These are phyloP conservation scores for Aaosphaeria arxii DNA, from an alignment of 2,329 filamentous ascomycete genomes.

Conservation along the genomic window DNA sequence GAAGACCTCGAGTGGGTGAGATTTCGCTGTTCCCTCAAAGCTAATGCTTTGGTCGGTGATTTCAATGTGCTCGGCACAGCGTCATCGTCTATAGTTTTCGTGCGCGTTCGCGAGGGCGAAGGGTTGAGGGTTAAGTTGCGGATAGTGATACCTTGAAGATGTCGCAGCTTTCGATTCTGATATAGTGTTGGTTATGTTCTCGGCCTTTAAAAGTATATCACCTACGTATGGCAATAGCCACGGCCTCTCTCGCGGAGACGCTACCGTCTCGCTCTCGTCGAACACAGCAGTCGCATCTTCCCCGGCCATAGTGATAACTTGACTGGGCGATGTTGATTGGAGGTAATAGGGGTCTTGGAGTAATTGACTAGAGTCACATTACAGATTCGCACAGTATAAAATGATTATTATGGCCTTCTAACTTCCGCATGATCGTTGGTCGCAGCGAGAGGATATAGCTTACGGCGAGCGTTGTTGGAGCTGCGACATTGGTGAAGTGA, in stretches of 20 bases:
- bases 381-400: no score
- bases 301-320: no score
- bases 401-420: no score
- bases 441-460: no score
- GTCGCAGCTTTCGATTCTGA: slow-evolving; percentile 82
- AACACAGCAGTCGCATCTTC: no score
- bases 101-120: slow-evolving; percentile 49
- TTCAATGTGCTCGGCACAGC: slow-evolving; percentile 65
- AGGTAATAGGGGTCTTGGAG: no score
- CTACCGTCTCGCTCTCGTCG: slow-evolving; percentile 9
- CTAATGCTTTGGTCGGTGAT: slow-evolving; percentile 64
- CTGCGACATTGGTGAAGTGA: slow-evolving; percentile 12
- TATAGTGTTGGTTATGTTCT: not conserved
- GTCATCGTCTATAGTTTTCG: slow-evolving; percentile 72
- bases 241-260: slow-evolving; percentile 30
- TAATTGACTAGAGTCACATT: no score
- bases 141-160: slow-evolving; percentile 81
- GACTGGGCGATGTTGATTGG: no score
- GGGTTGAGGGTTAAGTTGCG: slow-evolving; percentile 75
- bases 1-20: slow-evolving; percentile 60
- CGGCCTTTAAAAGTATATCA: not conserved
- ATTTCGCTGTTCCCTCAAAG: slow-evolving; percentile 47
- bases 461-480: slow-evolving; percentile 5
- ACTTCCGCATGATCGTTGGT: no score
- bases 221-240: slow-evolving; percentile 38